Conservation (phyloP, 2,329 filamentous ascomycete species). For the Nigrospora sphaerica region DNA sequence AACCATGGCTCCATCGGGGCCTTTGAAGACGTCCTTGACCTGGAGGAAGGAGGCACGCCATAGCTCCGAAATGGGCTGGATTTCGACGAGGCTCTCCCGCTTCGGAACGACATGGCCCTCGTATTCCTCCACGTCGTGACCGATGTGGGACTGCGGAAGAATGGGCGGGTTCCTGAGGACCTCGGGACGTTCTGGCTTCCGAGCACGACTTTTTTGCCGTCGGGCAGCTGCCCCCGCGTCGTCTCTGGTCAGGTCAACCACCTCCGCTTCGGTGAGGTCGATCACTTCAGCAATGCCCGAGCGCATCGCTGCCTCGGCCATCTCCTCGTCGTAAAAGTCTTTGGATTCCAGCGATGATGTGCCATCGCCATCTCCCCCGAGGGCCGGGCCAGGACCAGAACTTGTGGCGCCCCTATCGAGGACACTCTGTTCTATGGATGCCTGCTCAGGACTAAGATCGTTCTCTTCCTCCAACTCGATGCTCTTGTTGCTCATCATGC, state of each 20-base stretch:
- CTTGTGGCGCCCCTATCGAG: too few species aligned
- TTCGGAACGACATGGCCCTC: background rate
- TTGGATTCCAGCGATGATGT: too few species aligned
- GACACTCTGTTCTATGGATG: too few species aligned
- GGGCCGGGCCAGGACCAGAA: too few species aligned
- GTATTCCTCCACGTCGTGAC: background rate
- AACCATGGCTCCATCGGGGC: conserved; percentile 1
- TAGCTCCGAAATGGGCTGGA: background rate
- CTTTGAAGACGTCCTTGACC: background rate
- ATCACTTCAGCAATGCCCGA: background rate
- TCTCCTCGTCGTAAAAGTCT: too few species aligned
- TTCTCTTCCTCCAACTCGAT: too few species aligned
- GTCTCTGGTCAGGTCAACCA: too few species aligned
- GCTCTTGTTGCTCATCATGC: too few species aligned
- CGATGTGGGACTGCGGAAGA: background rate
- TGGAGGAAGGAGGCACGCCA: background rate
- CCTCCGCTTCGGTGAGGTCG: background rate
- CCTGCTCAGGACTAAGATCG: too few species aligned
- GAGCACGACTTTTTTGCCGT: background rate
- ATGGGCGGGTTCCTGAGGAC: background rate
- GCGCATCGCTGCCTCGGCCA: too few species aligned
- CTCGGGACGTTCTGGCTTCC: too few species aligned
- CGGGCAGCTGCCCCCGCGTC: background rate
- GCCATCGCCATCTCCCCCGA: too few species aligned
- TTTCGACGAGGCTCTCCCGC: background rate